These are phyloP conservation scores for Vanderwaltozyma yarrowii DNA, from an alignment of 805 yeast genomes.

Conservation along the genomic window DNA sequence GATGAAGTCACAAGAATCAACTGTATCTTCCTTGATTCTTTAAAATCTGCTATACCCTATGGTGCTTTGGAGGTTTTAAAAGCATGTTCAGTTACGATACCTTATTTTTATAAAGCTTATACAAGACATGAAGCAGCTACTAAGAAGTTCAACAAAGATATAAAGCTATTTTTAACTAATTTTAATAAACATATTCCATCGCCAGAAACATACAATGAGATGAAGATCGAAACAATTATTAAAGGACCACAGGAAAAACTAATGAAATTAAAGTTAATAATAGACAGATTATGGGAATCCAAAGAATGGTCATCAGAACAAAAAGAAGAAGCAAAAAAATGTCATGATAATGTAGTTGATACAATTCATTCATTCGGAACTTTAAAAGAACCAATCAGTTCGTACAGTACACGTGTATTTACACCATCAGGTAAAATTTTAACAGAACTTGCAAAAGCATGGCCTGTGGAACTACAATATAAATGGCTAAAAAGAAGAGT, in stretches of 20 bases:
- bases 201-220: constrained; percentile 33
- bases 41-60: constrained; percentile 52
- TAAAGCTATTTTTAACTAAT: constrained; percentile 35
- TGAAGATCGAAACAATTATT: constrained; percentile 50
- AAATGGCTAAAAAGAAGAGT: constrained; percentile 86
- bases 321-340: constrained; percentile 25
- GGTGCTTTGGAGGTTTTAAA: constrained; percentile 71
- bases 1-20: constrained; percentile 89
- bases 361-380: constrained; percentile 78
- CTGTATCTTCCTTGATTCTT: constrained; percentile 69
- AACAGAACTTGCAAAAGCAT: constrained; percentile 70
- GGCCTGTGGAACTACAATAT: constrained; percentile 82
- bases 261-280: constrained; percentile 55
- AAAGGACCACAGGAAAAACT: constrained; percentile 59
- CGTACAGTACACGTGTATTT: constrained; percentile 57
- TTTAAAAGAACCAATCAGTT: constrained; percentile 32
- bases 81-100: constrained; percentile 74
- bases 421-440: constrained; percentile 87
- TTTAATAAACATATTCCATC: constrained; percentile 20
- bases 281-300: constrained; percentile 48
- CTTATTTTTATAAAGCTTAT: constrained; percentile 86
- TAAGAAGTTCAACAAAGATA: constrained; percentile 43
- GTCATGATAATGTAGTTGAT: constrained; percentile 44
- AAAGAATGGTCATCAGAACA: constrained; percentile 27
- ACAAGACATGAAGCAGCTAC: constrained; percentile 93